A percentile compares a stretch with the other conserved stretches of the same genome.
phyloP scores from a whole-genome alignment of 371 early-diverging fungal genomes.

The Mucor piriformis region DNA sequence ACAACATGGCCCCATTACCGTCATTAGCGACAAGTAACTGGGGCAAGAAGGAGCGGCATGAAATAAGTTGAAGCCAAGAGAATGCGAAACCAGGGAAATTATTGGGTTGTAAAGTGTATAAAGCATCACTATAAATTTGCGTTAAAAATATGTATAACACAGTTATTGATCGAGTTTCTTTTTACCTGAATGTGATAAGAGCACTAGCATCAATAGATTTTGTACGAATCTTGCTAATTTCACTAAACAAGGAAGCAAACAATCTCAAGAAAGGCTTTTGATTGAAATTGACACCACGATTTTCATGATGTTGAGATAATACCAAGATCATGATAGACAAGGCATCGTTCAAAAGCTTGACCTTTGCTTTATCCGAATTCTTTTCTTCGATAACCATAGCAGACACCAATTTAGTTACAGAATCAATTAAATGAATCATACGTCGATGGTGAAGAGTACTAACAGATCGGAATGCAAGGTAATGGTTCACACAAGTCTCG shows the following conservation, averaged over 20 bases:
- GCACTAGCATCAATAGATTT: constrained; percentile 25
- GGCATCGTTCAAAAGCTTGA: constrained; percentile 72
- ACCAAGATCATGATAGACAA: constrained; percentile 84
- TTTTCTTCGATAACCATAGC: constrained; percentile 56
- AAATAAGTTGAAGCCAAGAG: constrained; percentile 93
- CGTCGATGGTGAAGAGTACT: constrained; percentile 46
- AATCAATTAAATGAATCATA: constrained; percentile 76
- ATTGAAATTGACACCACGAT: constrained; percentile 74
- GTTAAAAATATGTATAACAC: constrained; percentile 54
- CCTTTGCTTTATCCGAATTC: constrained; percentile 55
- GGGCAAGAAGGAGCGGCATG: constrained; percentile 89
- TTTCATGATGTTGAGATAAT: constrained; percentile 83
- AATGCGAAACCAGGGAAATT: constrained; percentile 94
- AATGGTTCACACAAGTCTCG: constrained; percentile 77
- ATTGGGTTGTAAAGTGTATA: constrained; percentile 84
- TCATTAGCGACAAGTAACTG: constrained; percentile 63
- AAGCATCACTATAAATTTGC: constrained; percentile 82
- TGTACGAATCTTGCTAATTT: constrained; percentile 66
- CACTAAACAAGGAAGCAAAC: constrained; percentile 82
- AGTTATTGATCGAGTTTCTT: too few relatives aligned
- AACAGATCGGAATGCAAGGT: constrained; percentile 53
- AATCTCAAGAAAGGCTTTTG: constrained; percentile 94
- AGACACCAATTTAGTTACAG: constrained; percentile 76
- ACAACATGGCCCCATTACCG: constrained; percentile 77
- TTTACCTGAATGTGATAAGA: constrained; percentile 40